Base-by-base conservation (phyloP, 805 yeast genomes). In the Yarrowia deformans region DNA sequence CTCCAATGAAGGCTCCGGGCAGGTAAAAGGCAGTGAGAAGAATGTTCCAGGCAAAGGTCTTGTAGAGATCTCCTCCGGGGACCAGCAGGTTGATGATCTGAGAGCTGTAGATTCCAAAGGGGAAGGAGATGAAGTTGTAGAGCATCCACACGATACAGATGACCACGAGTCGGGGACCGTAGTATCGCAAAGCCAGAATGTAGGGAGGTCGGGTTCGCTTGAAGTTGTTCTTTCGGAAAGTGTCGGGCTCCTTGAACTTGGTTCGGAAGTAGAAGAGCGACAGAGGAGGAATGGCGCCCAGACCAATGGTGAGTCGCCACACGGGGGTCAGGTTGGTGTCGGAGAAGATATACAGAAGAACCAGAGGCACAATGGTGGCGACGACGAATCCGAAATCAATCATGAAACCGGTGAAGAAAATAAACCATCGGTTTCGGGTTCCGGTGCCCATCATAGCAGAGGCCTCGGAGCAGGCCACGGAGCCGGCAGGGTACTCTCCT, bases 401-500 rank as follows among this genome's bases (percentile, higher is more conserved):
- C 90, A 89, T 89, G 75, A 85, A 84, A 78, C 93, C 90, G 50
- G 98, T 93, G 79, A 93, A 93, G 90, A 93, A 87, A 69, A 88
- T 85, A 76, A 93, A 93, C 83, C 90, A 93, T 77, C 97, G 84
- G 81, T 93, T 92, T 82, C 98, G 89, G 70, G 84, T 84, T 70
- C 97, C 97, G n/a, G 87, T 83, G 18, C 93, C 90, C 73, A 93
- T 81, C 71, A 86, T 80, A 69, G 90, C 88, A 56, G 96, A 87
- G 48, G 96, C 95, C 79, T 93, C 98, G 37, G 97, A 93, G 73
- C 96, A 91, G 45, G 97, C 96, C 19, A 93, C 94, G 9, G 97
- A 89, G 55, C 97, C 93, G 14, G 96, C 89, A 58, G 97, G 97
- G 77, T 93, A 93, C 80, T 93, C 98, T 63, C 96, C 93, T 74